Base-by-base conservation (phyloP, 106 monocot genomes). In the Dioscorea alata region DNA sequence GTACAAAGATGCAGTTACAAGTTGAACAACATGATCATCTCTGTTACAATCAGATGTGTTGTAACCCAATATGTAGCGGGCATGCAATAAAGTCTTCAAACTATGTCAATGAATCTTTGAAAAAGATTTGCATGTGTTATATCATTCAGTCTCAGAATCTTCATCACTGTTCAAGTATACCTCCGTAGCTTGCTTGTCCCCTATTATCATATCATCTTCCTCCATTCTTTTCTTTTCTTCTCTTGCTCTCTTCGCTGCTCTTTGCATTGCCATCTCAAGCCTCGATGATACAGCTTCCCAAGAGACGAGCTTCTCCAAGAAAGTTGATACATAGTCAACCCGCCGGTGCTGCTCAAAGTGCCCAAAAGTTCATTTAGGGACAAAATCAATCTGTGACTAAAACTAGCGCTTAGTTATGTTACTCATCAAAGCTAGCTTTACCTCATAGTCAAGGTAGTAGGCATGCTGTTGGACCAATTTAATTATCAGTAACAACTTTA, bases 371-470 rank as follows among this genome's bases (percentile, higher is more conserved):
- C 16, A 67, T 31, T 33, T 4, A 10, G 16, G 20, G 19, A 49
- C 20, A 61, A 13, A 16, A 54, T 4, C 19, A 23, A 28, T 25
- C 4, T 33, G 21, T 32, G 7, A 68, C 33, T 18, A 4, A 42
- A 33, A 49, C 6, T 4, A 60, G 2, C 2, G 20, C 48, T 23
- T 23, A 0, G 13, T 25, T 17, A 8, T 28, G 31, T 14, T 13
- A 51, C 5, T 19, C 18, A 5, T 28, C 28, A 28, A 28, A 16
- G 2, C 21, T 31, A 73, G 8, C 74, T 66, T 66, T 14, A 93
- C 93, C 93, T 89, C 86, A 66, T 84, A 89, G 33, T 93, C 93
- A 70, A 89, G 84, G 67, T 82, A 93, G 65, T 93, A 93, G 34
- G 93, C 93, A 66, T 93, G 93, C 93, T 93, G 81, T 8, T 16